phyloP scores from a whole-genome alignment of 768 basidiomycete species.

The Dioszegia hungarica region DNA sequence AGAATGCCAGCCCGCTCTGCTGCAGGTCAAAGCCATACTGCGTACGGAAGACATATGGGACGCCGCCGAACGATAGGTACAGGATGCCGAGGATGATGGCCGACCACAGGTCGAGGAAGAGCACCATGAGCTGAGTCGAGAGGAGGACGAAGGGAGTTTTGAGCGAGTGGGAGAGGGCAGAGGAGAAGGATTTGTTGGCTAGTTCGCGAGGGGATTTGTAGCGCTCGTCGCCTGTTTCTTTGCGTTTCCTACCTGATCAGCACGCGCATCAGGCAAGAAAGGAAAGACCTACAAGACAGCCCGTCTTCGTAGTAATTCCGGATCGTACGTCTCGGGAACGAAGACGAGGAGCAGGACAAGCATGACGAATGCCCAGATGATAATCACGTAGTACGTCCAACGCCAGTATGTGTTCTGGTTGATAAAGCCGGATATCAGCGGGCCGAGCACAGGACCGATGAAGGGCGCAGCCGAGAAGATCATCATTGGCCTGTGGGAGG shows the following conservation, averaged over 20 bases:
- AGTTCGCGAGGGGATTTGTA: slow-evolving; percentile 63
- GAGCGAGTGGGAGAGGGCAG: slow-evolving; percentile 59
- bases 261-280: neutral
- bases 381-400: slow-evolving; percentile 69
- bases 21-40: slow-evolving; percentile 55
- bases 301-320: slow-evolving; percentile 61
- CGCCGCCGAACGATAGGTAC: slow-evolving; percentile 58
- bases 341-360: slow-evolving; percentile 56
- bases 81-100: slow-evolving; percentile 53
- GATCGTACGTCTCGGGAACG: slow-evolving; percentile 68
- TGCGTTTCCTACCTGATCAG: slow-evolving; percentile 54
- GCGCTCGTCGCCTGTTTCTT: slow-evolving; percentile 55
- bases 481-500: slow-evolving; percentile 53
- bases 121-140: slow-evolving; percentile 67
- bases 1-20: slow-evolving; percentile 54
- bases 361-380: slow-evolving; percentile 66
- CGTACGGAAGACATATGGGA: slow-evolving; percentile 56
- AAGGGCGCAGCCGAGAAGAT: slow-evolving; percentile 58
- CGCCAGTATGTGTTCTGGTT: slow-evolving; percentile 56
- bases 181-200: slow-evolving; percentile 52
- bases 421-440: slow-evolving; percentile 57
- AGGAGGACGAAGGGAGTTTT: slow-evolving; percentile 66
- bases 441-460: slow-evolving; percentile 56
- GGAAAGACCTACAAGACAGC: slow-evolving; percentile 52
- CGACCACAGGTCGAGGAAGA: slow-evolving; percentile 67